Evolutionary conservation across 2,329 filamentous ascomycete species (phyloP).

Genomic region (Mycocentrospora acerina): DNA sequence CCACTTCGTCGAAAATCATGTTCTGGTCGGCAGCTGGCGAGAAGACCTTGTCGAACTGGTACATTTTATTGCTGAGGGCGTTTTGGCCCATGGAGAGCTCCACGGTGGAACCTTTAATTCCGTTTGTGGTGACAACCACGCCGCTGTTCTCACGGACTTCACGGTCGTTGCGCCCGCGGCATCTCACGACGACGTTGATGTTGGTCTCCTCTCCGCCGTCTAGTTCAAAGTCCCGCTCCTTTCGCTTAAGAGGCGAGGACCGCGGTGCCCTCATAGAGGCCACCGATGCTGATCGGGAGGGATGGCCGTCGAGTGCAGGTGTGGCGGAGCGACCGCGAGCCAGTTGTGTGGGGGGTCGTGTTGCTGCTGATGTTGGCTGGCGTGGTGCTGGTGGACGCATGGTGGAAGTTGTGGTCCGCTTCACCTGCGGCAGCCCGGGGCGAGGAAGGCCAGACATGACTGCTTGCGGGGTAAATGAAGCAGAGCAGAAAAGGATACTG

Average conservation of each 20-base stretch:
- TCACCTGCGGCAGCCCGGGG: conserved; percentile 51
- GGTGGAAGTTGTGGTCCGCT: conserved; percentile 49
- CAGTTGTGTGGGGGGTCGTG: conserved; percentile 33
- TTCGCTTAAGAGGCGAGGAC: conserved; percentile 70
- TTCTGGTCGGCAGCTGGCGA: conserved; percentile 90
- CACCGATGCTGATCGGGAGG: conserved; percentile 72
- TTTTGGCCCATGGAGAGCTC: conserved; percentile 91
- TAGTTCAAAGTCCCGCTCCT: conserved; percentile 77
- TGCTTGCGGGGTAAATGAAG: no score
- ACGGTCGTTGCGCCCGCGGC: conserved; percentile 86
- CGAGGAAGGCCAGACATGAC: conserved; percentile 58
- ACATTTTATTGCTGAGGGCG: conserved; percentile 92
- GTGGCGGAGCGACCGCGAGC: conserved; percentile 54
- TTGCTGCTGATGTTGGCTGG: conserved; percentile 32
- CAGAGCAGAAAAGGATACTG: no score
- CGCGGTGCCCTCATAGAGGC: conserved; percentile 52
- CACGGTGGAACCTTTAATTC: conserved; percentile 80
- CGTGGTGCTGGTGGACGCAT: conserved; percentile 59
- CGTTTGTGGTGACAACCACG: conserved; percentile 84
- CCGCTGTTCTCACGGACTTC: conserved; percentile 94
- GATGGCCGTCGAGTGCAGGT: conserved; percentile 51
- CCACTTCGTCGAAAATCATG: conserved; percentile 94
- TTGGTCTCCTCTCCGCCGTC: conserved; percentile 80
- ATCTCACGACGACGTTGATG: conserved; percentile 95
- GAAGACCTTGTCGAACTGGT: conserved; percentile 96